Base-by-base conservation (phyloP, 2,329 filamentous ascomycete genomes). In the Neonectria sp. region DNA sequence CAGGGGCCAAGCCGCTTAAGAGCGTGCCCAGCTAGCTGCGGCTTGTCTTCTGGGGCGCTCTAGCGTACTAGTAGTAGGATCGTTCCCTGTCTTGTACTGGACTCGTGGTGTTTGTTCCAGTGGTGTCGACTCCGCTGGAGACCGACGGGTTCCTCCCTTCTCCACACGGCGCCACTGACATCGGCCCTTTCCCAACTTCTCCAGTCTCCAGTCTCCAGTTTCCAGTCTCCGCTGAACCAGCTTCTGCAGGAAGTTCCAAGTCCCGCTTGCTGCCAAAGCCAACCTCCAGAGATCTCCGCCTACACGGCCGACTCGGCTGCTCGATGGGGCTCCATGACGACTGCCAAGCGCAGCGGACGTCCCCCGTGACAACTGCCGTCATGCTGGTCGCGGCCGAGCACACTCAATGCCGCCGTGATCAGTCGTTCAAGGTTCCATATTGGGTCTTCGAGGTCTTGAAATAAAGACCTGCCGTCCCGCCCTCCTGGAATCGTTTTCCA, bases 341-440 rank as follows among this genome's bases (percentile, higher is more conserved):
- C 72, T 75, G 73, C 75, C 75, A 75, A 76, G 75, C 68, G 68
- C 58, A 65, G 63, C 45, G 62, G 59, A 63, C 72, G 65, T 57
- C 48, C 43, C 43, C 56, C 59, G 60, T 60, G 43, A 51, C 49
- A 48, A 45, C 63, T 45, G 56, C 55, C 59, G 37, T 37, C 43
- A 40, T 37, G 31, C 12, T 31, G 13, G 35, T 43, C 24, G 48
- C 48, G 52, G 25, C 27, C 55, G 31, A 59, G 40, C 46, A 52
- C 59, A 62, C 49, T 24, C 37, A 27, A 46, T 17, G 46, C 25
- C 55, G 17, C 6, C n/a, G 25, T 21, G 17, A 8, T 13, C 24
- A 21, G 35, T 12, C 37, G 6, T 27, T 45, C 37, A 45, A 17
- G 35, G 37, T 49, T 51, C 35, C 51, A 17, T 40, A 24, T 31